These are phyloP conservation scores for Cenchrus purpureus DNA, from an alignment of 176 grass and related monocot genomes.

Conservation along the genomic window DNA sequence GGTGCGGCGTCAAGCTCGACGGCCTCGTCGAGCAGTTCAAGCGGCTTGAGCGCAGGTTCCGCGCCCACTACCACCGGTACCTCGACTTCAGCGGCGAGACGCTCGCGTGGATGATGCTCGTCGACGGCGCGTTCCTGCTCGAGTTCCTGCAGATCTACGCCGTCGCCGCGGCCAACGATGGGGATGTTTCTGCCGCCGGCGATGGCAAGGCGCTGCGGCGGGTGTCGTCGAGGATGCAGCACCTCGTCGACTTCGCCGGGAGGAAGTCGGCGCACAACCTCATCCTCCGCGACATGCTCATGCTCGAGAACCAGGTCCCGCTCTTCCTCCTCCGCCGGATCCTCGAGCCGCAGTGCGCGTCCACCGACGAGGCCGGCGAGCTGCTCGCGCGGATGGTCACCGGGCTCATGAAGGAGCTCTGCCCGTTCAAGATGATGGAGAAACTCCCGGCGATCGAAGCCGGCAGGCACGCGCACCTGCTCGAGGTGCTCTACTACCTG, in stretches of 20 bases:
- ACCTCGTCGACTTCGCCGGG: slow-evolving; percentile 74
- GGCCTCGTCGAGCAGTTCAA: slow-evolving; percentile 59
- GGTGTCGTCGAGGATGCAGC: slow-evolving; percentile 74
- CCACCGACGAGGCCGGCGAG: slow-evolving; percentile 41
- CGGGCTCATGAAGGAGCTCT: slow-evolving; percentile 72
- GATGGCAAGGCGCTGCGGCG: slow-evolving; percentile 45
- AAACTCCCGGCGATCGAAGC: slow-evolving; percentile 61
- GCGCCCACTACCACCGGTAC: slow-evolving; percentile 83
- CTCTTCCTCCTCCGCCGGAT: slow-evolving; percentile 67
- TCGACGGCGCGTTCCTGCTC: slow-evolving; percentile 81
- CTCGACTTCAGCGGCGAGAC: slow-evolving; percentile 87
- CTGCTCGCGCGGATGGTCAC: slow-evolving; percentile 65
- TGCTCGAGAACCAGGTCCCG: slow-evolving; percentile 92
- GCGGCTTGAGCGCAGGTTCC: slow-evolving; percentile 63
- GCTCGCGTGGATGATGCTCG: slow-evolving; percentile 84
- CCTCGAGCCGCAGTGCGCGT: slow-evolving; percentile 58
- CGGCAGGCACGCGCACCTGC: slow-evolving; percentile 55
- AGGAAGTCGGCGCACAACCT: slow-evolving; percentile 66
- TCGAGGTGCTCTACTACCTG: slow-evolving; percentile 70
- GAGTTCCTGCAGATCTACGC: slow-evolving; percentile 82
- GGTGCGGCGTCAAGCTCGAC: slow-evolving; percentile 34
- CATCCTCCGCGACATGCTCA: slow-evolving; percentile 75
- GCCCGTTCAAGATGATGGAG: slow-evolving; percentile 70
- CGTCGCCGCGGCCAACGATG: not conserved
- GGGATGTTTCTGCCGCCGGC: not conserved